Evolutionary conservation across 2,329 filamentous ascomycete genomes (phyloP), one percentile per base, ranked within the genome.

Genomic region (Curvularia spicifera): DNA sequence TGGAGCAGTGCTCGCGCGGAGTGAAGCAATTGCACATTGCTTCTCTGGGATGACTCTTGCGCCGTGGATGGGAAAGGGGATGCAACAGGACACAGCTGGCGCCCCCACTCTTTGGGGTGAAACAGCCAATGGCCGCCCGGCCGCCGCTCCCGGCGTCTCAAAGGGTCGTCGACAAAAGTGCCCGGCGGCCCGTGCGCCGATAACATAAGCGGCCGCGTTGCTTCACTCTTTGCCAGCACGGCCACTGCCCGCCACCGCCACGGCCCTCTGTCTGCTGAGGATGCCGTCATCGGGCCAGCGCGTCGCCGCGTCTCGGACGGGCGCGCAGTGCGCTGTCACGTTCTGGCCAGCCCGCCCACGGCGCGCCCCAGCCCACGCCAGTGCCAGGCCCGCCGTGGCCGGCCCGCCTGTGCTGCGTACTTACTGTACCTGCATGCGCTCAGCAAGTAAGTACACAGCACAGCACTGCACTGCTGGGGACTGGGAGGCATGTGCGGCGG

Each of bases 71-170:
- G 68, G 59, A 69, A 71, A 65, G 53, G 63, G 68, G 68, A 68
- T 67, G 63, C 64, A 57, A 63, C 68, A 59, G 64, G 64, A 71
- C 63, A 66, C 37, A 59, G 57, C 55, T 53, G 58, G 54, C 46
- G 37, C 57, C 52, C 62, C 67, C 67, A 65, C 61, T 64, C 52
- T 64, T 61, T 52, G 47, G 59, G 57, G 61, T 59, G 61, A 65
- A 52, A 59, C 42, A 60, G 39, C 71, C 71, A 74, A 74, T 74
- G 63, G 62, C 56, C 59, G 37, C 20, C 43, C 52, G 63, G 73
- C 71, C 71, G 73, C 65, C 24, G 69, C 61, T 66, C 45, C 61
- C 67, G 63, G 64, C 63, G 70, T 73, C 69, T 74, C 69, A 71
- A 67, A 69, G 63, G 57, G 61, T 63, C 55, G 57, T 66, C 63